A percentile compares a stretch with the other conserved stretches of the same genome.
phyloP scores from a whole-genome alignment of 2,329 filamentous ascomycete species.

The Cytospora piceae region DNA sequence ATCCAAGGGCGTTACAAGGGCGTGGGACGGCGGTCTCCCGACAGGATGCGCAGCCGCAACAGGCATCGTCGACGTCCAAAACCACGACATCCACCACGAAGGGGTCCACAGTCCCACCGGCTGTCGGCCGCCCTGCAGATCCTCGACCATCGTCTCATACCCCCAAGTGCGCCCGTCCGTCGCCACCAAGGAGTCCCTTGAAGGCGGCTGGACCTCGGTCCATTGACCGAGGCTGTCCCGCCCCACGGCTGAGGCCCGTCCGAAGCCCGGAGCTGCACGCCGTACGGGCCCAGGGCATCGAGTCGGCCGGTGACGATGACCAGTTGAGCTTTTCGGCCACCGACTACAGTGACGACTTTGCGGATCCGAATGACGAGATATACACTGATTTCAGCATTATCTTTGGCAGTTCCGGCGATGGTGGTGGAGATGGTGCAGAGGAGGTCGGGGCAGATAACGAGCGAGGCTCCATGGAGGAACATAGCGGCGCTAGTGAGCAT shows the following conservation, averaged over 20 bases:
- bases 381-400: conserved; percentile 60
- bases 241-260: conserved; percentile 34
- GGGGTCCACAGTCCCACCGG: not conserved
- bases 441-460: conserved; percentile 39
- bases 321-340: conserved; percentile 52
- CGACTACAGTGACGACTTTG: conserved; percentile 47
- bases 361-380: conserved; percentile 53
- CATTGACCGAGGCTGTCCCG: conserved; percentile 16
- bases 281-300: conserved; percentile 32
- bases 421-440: conserved; percentile 34
- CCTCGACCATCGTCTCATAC: not conserved
- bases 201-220: conserved; percentile 3
- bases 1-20: not conserved
- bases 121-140: not conserved
- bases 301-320: conserved; percentile 46
- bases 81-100: not conserved
- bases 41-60: not conserved
- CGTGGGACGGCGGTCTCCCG: not conserved
- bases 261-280: conserved; percentile 42
- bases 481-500: conserved; percentile 37
- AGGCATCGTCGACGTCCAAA: not conserved
- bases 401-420: conserved; percentile 44
- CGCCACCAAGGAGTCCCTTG: conserved; percentile 12
- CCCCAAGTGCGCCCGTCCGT: not conserved
- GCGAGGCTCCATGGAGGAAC: not conserved